Evolutionary conservation across 108 stramenopile species (phyloP).

Genomic region (Cyclostephanos invisitatus): DNA sequence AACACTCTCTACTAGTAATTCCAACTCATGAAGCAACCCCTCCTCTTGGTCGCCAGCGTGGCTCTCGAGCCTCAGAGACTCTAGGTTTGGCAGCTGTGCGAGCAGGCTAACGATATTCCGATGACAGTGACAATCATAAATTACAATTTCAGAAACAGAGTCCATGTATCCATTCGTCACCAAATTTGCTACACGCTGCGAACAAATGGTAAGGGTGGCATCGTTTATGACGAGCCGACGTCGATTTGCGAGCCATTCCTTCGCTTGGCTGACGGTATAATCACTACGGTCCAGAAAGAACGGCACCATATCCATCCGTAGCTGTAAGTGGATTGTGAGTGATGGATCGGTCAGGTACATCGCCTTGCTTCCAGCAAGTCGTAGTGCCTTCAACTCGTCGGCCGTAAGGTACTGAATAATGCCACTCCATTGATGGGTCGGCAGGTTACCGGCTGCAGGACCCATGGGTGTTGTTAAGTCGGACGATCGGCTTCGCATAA

Average conservation of each 20-base stretch:
- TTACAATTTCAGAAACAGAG: slow-evolving; percentile 29
- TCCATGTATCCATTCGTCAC: slow-evolving; percentile 27
- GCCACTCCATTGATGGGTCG: slow-evolving; percentile 18
- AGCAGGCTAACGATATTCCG: slow-evolving; percentile 14
- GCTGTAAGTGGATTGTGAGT: slow-evolving; percentile 27
- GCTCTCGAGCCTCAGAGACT: slow-evolving; percentile 22
- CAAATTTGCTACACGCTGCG: slow-evolving; percentile 27
- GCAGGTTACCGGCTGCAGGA: background rate
- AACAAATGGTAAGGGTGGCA: slow-evolving; percentile 11
- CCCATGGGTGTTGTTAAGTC: too few species aligned
- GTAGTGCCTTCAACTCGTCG: slow-evolving; percentile 32
- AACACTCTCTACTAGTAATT: slow-evolving; percentile 14
- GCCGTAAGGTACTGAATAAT: slow-evolving; percentile 27
- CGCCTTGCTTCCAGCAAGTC: slow-evolving; percentile 32
- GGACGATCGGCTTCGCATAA: too few species aligned
- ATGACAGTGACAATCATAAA: slow-evolving; percentile 39
- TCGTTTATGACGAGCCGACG: slow-evolving; percentile 30
- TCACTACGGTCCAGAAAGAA: slow-evolving; percentile 19
- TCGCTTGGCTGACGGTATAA: slow-evolving; percentile 10
- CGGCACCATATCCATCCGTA: slow-evolving; percentile 34
- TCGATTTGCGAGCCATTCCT: slow-evolving; percentile 35
- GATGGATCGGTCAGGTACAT: slow-evolving; percentile 20
- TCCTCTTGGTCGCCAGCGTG: slow-evolving; percentile 10
- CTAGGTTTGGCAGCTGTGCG: slow-evolving; percentile 18
- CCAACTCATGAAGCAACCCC: slow-evolving; percentile 17